phyloP scores from a whole-genome alignment of 805 yeast species.

The Starmera dryadoides region DNA sequence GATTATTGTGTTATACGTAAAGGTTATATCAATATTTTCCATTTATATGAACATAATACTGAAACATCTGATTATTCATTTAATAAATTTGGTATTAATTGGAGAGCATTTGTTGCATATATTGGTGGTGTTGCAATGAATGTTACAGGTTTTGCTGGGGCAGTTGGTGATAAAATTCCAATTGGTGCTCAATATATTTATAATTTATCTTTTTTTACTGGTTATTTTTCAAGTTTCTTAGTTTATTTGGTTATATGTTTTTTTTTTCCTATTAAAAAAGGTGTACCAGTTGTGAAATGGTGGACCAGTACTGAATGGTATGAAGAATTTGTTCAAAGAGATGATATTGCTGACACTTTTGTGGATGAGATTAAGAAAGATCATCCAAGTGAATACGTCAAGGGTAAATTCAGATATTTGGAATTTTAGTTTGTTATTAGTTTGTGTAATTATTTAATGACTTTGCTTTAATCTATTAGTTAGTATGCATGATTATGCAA shows the following conservation, averaged over 20 bases:
- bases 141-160: conserved; percentile 83
- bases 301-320: conserved; percentile 49
- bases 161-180: conserved; percentile 73
- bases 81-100: conserved; percentile 58
- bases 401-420: conserved; percentile 14
- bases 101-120: conserved; percentile 82
- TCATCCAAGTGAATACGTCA: neutral
- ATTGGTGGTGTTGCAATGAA: conserved; percentile 76
- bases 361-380: conserved; percentile 23
- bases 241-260: conserved; percentile 47
- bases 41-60: conserved; percentile 45
- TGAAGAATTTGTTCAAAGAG: conserved; percentile 59
- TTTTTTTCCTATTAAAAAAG: conserved; percentile 41
- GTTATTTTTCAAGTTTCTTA: conserved; percentile 52
- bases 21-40: conserved; percentile 58
- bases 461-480: too few species aligned
- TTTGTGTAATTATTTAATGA: too few species aligned
- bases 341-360: conserved; percentile 58
- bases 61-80: conserved; percentile 47
- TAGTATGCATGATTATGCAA: too few species aligned
- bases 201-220: conserved; percentile 69
- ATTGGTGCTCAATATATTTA: conserved; percentile 71
- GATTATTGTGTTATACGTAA: conserved; percentile 71
- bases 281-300: conserved; percentile 31
- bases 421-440: neutral